Base-by-base conservation (phyloP, 495 filamentous ascomycete species). In the Cercophora samala region DNA sequence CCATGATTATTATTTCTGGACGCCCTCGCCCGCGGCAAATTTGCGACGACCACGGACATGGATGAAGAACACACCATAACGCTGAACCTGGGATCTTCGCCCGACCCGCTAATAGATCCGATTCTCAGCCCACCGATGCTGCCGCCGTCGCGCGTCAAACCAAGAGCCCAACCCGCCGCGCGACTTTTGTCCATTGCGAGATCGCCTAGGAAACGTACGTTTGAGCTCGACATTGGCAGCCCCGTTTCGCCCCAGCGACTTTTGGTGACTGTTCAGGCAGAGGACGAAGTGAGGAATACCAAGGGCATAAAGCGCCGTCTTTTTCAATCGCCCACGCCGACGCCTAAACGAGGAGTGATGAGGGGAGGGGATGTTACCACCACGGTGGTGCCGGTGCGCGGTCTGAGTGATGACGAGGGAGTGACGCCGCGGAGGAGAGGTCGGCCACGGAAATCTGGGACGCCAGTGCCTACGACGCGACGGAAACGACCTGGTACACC, bases 181-280 rank as follows among this genome's bases (percentile, higher is more conserved):
- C 69, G 72, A 37, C 68, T 72, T 62, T 32, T 70, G 68, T 73
- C 74, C 66, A 63, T 68, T 61, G 65, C 72, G 42, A 74, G 70
- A 42, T 84, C 84, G 15, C 83, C 84, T 46, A 77, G 77, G 22
- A 85, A 84, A 70, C 82, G 80, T 67, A 85, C 76, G 17, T 85
- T 86, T 61, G 78, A 84, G 73, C 76, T 86, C 54, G 82, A 86
- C 51, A 80, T 84, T 19, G 84, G 84, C 15, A 72, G 83, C 55
- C 70, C 76, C 8, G 65, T 73, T 51, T 81, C 83, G 53, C 82
- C 83, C 6, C 82, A 84, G 68, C 83, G 80, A 68, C 75, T 86
- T 29, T 74, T 76, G 58, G 83, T 86, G 53, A 86, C 84, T 0
- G 82, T 86, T 55, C 81, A 86, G 68, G 80, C 84, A 2, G 83